Evolutionary conservation across 1,284 basidiomycete species (phyloP), one percentile per base, ranked within the genome.

Genomic region (Ganoderma sinense): DNA sequence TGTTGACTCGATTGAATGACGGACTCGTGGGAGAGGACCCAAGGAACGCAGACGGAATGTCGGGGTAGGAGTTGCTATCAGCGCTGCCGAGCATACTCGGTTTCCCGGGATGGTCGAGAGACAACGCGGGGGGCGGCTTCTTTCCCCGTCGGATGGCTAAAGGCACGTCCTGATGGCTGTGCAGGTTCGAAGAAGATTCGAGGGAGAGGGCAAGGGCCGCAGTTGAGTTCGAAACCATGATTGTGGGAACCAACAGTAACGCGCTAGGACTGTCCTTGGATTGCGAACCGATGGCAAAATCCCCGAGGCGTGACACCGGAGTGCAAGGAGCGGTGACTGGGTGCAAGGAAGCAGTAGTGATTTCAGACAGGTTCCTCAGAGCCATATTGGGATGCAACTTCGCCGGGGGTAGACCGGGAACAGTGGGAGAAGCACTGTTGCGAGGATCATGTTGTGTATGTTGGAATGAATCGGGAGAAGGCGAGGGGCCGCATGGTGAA

Each of bases 21-120:
- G 48, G 80, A 72, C 60, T 39, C 20, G 84, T 82, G 3, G 87
- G 84, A 39, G 59, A 61, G n/a, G 88, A 85, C 4, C 89, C 88
- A 23, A 86, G 78, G 78, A 91, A 91, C 16, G 89, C 86, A 26
- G 88, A 88, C 20, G 90, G 90, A 56, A 91, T 88, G 65, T 83
- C 83, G 43, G 90, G 89, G 78, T 91, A 91, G 51, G 82, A 72
- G 70, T 80, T 74, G 59, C 39, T 59, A 18, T 76, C 71, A 40
- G 74, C 73, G 31, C 16, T n/a, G 2, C 51, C 48, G 26, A 45
- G 29, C 31, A 43, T 36, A 26, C 76, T 73, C n/a, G 73, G 58
- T 51, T 75, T 73, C n/a, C 8, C 36, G 33, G 29, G 65, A 39
- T 31, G 41, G 18, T 26, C 72, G 39, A 88, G 68, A 31, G 80